Evolutionary conservation across 2,329 filamentous ascomycete genomes (phyloP).

Genomic region (Fonsecaea pedrosoi): DNA sequence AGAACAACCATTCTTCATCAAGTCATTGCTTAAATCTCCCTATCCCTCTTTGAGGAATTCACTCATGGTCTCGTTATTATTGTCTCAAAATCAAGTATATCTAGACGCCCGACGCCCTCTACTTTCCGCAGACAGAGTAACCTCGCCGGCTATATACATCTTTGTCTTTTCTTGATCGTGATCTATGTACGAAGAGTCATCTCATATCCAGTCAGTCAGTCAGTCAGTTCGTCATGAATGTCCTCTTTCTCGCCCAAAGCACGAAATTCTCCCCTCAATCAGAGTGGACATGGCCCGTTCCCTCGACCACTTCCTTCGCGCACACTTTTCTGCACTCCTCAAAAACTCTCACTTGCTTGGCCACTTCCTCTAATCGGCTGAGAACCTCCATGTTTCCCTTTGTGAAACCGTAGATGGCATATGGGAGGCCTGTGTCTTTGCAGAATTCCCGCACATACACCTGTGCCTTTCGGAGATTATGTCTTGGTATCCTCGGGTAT

Average conservation of each 20-base stretch:
- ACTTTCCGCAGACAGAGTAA: neutral
- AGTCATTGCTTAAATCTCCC: too few species aligned
- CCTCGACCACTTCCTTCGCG: constrained; percentile 36
- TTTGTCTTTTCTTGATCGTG: constrained; percentile 12
- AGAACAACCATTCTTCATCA: too few species aligned
- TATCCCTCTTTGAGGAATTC: too few species aligned
- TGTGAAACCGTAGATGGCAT: constrained; percentile 83
- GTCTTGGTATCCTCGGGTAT: constrained; percentile 80
- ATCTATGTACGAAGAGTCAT: constrained; percentile 1
- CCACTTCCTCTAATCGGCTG: constrained; percentile 76
- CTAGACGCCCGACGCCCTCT: neutral
- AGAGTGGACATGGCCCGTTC: constrained; percentile 20
- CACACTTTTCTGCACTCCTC: constrained; percentile 70
- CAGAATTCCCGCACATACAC: constrained; percentile 81
- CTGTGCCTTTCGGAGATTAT: constrained; percentile 79
- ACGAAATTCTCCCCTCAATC: neutral
- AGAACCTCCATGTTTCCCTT: constrained; percentile 84
- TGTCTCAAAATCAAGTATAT: neutral
- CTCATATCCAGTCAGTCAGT: neutral
- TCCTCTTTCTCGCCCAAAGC: neutral
- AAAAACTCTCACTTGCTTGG: constrained; percentile 77
- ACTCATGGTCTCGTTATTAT: too few species aligned
- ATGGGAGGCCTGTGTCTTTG: constrained; percentile 79
- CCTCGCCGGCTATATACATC: neutral
- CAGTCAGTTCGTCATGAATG: too few species aligned